Evolutionary conservation across 1,284 basidiomycete species (phyloP).

Genomic region (Xerocomus tenax): DNA sequence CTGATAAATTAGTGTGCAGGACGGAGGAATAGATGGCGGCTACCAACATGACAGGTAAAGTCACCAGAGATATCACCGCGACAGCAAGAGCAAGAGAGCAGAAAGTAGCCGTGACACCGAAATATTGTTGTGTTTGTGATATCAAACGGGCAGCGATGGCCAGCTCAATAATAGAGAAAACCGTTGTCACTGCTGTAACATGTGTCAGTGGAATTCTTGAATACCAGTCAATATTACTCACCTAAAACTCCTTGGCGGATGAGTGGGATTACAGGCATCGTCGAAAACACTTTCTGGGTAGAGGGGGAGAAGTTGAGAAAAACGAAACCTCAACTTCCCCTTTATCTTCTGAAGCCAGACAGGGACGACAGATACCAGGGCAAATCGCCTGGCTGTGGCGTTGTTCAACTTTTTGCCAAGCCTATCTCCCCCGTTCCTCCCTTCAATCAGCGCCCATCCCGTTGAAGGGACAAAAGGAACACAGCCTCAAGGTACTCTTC

Average conservation of each 20-base stretch:
- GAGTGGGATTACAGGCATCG: constrained; percentile 16
- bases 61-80: constrained; percentile 36
- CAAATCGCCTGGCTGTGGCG: not conserved
- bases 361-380: not conserved
- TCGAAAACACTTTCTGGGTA: constrained; percentile 1
- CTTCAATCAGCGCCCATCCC: not conserved
- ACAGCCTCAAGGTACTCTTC: not conserved
- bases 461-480: not conserved
- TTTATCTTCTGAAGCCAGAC: constrained; percentile 9
- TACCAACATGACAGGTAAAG: constrained; percentile 42
- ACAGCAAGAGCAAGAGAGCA: constrained; percentile 41
- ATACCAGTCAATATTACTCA: constrained; percentile 7
- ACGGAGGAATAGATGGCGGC: not conserved
- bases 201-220: constrained; percentile 4
- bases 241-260: constrained; percentile 23
- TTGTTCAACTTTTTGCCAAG: not conserved
- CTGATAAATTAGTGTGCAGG: constrained; percentile 6
- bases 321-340: not conserved
- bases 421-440: not conserved
- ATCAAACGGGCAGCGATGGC: constrained; percentile 31
- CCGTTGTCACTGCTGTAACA: constrained; percentile 15
- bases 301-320: not conserved
- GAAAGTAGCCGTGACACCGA: constrained; percentile 22
- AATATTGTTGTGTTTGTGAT: constrained; percentile 19
- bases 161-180: constrained; percentile 35